A percentile compares a stretch with the other conserved stretches of the same genome.
phyloP scores from a whole-genome alignment of 352 stramenopile genomes.

The Globisporangium cystogenes region DNA sequence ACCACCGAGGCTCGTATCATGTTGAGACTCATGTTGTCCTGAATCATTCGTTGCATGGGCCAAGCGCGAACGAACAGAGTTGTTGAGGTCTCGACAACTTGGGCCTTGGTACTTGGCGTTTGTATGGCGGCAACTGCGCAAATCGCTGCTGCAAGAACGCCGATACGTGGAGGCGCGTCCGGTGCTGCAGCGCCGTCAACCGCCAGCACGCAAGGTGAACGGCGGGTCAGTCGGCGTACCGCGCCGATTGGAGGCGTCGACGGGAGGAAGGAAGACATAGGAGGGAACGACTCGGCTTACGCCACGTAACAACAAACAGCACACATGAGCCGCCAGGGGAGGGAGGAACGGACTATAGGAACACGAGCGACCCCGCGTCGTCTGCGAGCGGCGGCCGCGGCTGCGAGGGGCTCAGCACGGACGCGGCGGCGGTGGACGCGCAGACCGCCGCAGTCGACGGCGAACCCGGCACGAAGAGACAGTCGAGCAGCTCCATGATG shows the following conservation, averaged over 20 bases:
- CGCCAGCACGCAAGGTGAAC: not conserved
- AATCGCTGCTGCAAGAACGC: not conserved
- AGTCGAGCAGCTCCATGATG: conserved; percentile 17
- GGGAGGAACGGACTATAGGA: not conserved
- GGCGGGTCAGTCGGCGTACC: not conserved
- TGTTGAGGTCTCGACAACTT: too few relatives aligned
- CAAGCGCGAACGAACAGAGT: too few relatives aligned
- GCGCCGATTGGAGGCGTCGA: not conserved
- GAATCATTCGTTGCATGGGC: too few relatives aligned
- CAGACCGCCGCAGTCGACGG: not conserved
- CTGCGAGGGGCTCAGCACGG: not conserved
- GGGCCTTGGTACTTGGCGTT: too few relatives aligned
- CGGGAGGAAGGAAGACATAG: too few relatives aligned
- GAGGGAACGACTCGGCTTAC: too few relatives aligned
- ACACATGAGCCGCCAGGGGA: not conserved
- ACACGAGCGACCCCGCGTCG: not conserved
- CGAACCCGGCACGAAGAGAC: conserved; percentile 7
- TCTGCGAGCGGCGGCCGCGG: not conserved
- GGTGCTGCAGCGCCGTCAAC: not conserved
- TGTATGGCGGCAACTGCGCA: too few relatives aligned
- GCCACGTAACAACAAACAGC: not conserved
- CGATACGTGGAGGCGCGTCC: not conserved
- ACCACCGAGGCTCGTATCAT: too few relatives aligned
- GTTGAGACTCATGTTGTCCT: too few relatives aligned
- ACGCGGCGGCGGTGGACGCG: not conserved